These are phyloP conservation scores for Candida oleophila DNA, from an alignment of 805 yeast species.

Conservation along the genomic window DNA sequence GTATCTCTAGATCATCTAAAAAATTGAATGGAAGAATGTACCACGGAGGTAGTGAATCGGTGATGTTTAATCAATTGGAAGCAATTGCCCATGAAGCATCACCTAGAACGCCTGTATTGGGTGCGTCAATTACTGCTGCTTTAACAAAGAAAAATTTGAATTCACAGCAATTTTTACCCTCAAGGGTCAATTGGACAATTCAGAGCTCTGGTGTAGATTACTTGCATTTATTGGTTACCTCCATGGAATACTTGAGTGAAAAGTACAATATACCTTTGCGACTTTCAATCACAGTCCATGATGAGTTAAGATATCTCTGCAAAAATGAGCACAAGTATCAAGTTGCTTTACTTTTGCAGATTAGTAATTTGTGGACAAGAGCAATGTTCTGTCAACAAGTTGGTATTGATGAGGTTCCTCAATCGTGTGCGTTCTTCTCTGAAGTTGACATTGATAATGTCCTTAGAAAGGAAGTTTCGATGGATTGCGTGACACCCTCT, in stretches of 20 bases:
- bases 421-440: constrained; percentile 92
- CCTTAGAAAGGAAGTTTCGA: constrained; percentile 86
- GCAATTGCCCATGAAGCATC: constrained; percentile 75
- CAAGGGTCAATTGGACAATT: constrained; percentile 95
- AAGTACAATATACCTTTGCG: constrained; percentile 72
- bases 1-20: constrained; percentile 31
- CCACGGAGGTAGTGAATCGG: constrained; percentile 92
- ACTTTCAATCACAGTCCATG: constrained; percentile 86
- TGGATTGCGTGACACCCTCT: constrained; percentile 91
- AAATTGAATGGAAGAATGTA: constrained; percentile 40
- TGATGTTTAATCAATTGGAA: constrained; percentile 86
- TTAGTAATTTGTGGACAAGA: constrained; percentile 93
- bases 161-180: constrained; percentile 72
- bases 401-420: constrained; percentile 88
- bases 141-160: constrained; percentile 62
- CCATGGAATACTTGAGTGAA: constrained; percentile 80
- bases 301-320: constrained; percentile 82
- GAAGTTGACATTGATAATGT: constrained; percentile 89
- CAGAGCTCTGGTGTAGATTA: constrained; percentile 98
- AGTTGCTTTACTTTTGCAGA: constrained; percentile 81
- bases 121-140: constrained; percentile 91
- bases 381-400: constrained; percentile 92
- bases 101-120: constrained; percentile 88
- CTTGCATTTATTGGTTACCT: constrained; percentile 74
- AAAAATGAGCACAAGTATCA: constrained; percentile 71